Evolutionary conservation across 257 asterid species (phyloP).

Genomic region (Primulina eburnea): DNA sequence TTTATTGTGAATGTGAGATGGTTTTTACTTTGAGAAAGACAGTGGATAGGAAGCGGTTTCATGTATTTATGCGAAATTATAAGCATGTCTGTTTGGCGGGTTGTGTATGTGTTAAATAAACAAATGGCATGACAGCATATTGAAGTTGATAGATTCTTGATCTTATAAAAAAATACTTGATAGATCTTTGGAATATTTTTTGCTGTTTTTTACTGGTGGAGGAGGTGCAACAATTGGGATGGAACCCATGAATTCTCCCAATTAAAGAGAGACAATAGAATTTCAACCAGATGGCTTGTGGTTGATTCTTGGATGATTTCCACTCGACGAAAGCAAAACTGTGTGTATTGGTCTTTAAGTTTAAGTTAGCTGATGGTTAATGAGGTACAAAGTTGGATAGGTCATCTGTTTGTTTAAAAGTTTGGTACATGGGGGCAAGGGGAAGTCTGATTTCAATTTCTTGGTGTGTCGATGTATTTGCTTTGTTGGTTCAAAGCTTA

Average conservation of each 20-base stretch:
- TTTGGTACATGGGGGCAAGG: conserved; percentile 3
- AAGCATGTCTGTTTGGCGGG: conserved; percentile 6
- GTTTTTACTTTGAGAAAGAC: neutral
- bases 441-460: conserved; percentile 3
- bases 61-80: neutral
- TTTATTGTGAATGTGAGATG: conserved; percentile 17
- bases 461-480: neutral
- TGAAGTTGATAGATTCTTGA: conserved; percentile 11
- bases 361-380: neutral
- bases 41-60: conserved; percentile 1
- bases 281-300: too few species aligned
- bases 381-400: too few species aligned
- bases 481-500: conserved; percentile 7
- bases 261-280: too few species aligned
- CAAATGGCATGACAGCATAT: neutral
- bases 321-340: neutral
- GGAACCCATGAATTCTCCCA: too few species aligned
- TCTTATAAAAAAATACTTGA: too few species aligned
- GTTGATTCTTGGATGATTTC: too few species aligned
- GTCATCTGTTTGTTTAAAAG: neutral
- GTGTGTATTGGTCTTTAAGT: neutral
- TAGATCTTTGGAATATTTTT: neutral
- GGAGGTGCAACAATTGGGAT: too few species aligned
- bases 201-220: too few species aligned
- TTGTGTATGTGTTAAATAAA: neutral